Percentiles rank a stretch among this genome's conserved stretches.
Conservation (phyloP, 164 flowering plant species). For the Piper betle region DNA sequence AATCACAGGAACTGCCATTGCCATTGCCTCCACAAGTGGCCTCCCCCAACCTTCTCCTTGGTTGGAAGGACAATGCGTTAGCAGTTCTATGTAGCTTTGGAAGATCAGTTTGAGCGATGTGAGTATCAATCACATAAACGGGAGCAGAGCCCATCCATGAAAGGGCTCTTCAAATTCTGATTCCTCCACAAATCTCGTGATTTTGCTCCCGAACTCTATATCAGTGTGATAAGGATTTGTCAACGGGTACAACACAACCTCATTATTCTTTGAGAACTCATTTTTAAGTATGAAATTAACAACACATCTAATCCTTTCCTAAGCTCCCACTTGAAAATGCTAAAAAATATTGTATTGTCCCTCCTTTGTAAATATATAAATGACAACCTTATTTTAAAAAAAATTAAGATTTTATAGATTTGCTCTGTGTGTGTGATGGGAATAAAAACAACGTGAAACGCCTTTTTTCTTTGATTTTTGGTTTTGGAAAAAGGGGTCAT, state of each 20-base stretch:
- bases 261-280: conserved; percentile 45
- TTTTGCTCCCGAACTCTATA: conserved; percentile 41
- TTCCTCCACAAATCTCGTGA: conserved; percentile 36
- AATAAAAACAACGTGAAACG: too few species aligned
- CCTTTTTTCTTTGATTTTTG: too few species aligned
- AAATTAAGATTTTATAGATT: too few species aligned
- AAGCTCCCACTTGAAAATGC: conserved; percentile 73
- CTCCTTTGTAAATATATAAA: too few species aligned
- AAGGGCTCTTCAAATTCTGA: conserved; percentile 35
- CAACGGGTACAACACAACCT: conserved; percentile 39
- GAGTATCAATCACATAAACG: conserved; percentile 40
- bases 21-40: conserved; percentile 74
- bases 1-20: conserved; percentile 65
- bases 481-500: too few species aligned
- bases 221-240: conserved; percentile 60
- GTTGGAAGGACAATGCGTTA: conserved; percentile 66
- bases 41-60: conserved; percentile 80
- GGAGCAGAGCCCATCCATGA: conserved; percentile 55
- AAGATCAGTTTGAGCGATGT: conserved; percentile 52
- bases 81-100: conserved; percentile 59
- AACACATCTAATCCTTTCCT: conserved; percentile 83
- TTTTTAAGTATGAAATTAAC: conserved; percentile 45
- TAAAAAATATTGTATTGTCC: too few species aligned
- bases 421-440: too few species aligned
- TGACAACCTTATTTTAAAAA: too few species aligned